phyloP scores from a whole-genome alignment of 2,329 filamentous ascomycete species.

The Fusarium hainanense region DNA sequence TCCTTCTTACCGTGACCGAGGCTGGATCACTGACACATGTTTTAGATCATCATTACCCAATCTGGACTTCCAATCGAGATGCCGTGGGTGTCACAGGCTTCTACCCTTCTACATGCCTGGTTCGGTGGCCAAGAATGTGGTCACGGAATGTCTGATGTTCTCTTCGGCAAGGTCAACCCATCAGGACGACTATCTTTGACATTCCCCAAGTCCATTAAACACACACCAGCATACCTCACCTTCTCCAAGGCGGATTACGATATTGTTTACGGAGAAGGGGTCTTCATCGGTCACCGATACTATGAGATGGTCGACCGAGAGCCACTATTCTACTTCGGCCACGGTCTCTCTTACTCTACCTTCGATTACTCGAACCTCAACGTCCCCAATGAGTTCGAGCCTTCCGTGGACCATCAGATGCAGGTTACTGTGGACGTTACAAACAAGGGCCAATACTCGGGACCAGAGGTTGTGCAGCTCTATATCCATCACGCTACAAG shows the following conservation, averaged over 20 bases:
- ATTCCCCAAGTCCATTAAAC: constrained; percentile 70
- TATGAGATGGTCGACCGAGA: constrained; percentile 64
- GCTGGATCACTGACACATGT: not conserved
- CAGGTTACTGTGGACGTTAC: constrained; percentile 22
- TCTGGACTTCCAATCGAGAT: constrained; percentile 63
- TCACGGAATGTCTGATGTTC: constrained; percentile 43
- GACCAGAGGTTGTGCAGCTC: constrained; percentile 33
- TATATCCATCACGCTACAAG: constrained; percentile 29
- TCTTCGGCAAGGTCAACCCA: constrained; percentile 41
- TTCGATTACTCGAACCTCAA: constrained; percentile 62
- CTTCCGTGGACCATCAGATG: constrained; percentile 15
- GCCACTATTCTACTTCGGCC: constrained; percentile 74
- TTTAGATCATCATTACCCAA: constrained; percentile 35
- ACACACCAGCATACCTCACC: constrained; percentile 77
- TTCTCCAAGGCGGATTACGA: constrained; percentile 72
- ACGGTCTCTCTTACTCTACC: constrained; percentile 75
- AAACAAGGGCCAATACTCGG: constrained; percentile 14
- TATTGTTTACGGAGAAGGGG: constrained; percentile 76
- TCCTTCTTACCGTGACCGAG: rapidly evolving
- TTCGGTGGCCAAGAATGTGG: constrained; percentile 45
- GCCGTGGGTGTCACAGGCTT: constrained; percentile 53
- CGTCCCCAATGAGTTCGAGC: constrained; percentile 1
- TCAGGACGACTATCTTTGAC: constrained; percentile 72
- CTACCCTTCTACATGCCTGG: constrained; percentile 42
- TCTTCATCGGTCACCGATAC: constrained; percentile 78